phyloP scores from a whole-genome alignment of 2,329 filamentous ascomycete genomes.

The Colletotrichum tabaci region DNA sequence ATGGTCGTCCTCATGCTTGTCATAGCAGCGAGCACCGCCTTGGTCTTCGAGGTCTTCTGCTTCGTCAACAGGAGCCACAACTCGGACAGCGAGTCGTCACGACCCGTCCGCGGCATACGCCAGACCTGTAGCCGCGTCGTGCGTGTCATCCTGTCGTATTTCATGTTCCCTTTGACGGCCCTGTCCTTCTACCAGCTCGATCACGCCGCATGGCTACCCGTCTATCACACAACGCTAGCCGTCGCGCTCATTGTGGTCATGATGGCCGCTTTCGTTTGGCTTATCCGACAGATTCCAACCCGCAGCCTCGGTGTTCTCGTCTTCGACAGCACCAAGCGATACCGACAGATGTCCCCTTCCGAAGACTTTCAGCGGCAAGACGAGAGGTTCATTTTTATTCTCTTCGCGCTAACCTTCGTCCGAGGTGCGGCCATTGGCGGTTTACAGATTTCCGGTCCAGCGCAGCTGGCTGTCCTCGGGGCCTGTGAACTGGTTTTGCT shows the following conservation, averaged over 20 bases:
- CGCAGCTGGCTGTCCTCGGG: constrained; percentile 77
- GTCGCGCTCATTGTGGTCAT: constrained; percentile 44
- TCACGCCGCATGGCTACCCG: constrained; percentile 39
- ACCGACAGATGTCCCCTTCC: constrained; percentile 69
- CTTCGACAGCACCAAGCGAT: constrained; percentile 73
- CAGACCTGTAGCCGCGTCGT: constrained; percentile 64
- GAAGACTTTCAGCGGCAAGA: constrained; percentile 60
- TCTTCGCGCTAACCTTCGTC: constrained; percentile 74
- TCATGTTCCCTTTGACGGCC: constrained; percentile 79
- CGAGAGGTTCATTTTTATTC: constrained; percentile 70
- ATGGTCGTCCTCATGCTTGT: constrained; percentile 76
- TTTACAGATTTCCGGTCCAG: constrained; percentile 69
- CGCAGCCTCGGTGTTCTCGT: constrained; percentile 50
- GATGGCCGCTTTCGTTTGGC: constrained; percentile 49
- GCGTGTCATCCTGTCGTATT: constrained; percentile 82
- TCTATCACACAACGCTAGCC: constrained; percentile 54
- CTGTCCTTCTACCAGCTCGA: constrained; percentile 80
- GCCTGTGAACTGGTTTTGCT: constrained; percentile 79
- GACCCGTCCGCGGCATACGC: constrained; percentile 21
- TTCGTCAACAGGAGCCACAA: constrained; percentile 55
- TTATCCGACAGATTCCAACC: constrained; percentile 45
- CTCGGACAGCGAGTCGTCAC: constrained; percentile 55
- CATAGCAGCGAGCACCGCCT: constrained; percentile 66
- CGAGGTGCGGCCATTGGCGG: constrained; percentile 78
- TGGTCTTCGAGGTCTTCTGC: constrained; percentile 64